Evolutionary conservation across 2,329 filamentous ascomycete species (phyloP).

Genomic region (Epichloe baconii): DNA sequence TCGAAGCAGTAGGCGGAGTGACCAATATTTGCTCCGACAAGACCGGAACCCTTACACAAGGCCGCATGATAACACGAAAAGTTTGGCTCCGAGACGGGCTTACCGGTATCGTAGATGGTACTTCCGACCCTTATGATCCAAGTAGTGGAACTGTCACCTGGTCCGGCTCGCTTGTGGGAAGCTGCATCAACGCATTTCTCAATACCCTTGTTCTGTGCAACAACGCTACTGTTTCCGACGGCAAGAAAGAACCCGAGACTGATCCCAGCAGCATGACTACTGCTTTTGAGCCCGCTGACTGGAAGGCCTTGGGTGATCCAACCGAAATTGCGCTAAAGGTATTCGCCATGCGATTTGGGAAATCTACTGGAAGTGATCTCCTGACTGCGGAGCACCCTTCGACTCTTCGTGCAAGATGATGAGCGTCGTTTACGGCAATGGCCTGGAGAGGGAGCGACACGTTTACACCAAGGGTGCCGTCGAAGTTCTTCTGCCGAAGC

Average conservation of each 20-base stretch:
- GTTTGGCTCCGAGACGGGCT: slow-evolving; percentile 46
- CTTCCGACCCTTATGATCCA: slow-evolving; percentile 48
- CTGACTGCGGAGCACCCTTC: slow-evolving; percentile 55
- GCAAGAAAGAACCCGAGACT: slow-evolving; percentile 31
- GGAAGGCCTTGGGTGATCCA: slow-evolving; percentile 51
- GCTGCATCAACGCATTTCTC: slow-evolving; percentile 32
- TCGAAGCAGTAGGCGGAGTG: slow-evolving; percentile 57
- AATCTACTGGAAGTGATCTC: slow-evolving; percentile 29
- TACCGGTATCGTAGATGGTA: slow-evolving; percentile 38
- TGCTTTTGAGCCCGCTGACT: slow-evolving; percentile 29
- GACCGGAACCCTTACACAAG: slow-evolving; percentile 53
- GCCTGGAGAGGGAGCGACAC: slow-evolving; percentile 20
- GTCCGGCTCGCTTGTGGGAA: slow-evolving; percentile 26
- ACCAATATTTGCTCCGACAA: slow-evolving; percentile 61
- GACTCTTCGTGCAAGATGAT: slow-evolving; percentile 64
- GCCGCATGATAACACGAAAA: slow-evolving; percentile 53
- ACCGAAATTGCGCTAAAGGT: slow-evolving; percentile 66
- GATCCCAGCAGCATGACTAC: slow-evolving; percentile 35
- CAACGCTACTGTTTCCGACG: slow-evolving; percentile 36
- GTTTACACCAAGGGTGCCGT: slow-evolving; percentile 47
- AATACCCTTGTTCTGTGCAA: slow-evolving; percentile 50
- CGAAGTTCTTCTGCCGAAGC: slow-evolving; percentile 41
- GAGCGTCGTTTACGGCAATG: slow-evolving; percentile 49
- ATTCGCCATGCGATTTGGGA: slow-evolving; percentile 55
- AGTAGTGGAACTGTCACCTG: slow-evolving; percentile 39